These are phyloP conservation scores for Hirschioporus abietinus DNA, from an alignment of 768 basidiomycete species.

Conservation along the genomic window DNA sequence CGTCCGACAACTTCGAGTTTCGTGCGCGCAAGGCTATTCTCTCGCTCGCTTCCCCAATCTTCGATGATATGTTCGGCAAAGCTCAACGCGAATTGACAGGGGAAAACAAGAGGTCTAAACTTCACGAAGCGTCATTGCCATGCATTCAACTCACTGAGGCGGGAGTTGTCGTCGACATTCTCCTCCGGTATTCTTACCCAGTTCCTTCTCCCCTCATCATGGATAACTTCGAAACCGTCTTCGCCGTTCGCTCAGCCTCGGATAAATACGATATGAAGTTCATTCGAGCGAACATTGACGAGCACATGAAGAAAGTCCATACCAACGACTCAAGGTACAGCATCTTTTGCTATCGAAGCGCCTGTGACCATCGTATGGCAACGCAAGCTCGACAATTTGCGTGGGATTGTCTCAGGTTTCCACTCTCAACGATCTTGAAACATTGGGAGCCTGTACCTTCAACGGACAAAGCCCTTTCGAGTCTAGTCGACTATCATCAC, in stretches of 20 bases:
- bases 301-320: background rate
- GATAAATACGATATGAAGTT: slow-evolving; percentile 42
- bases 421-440: background rate
- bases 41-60: slow-evolving; percentile 52
- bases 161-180: slow-evolving; percentile 31
- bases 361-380: background rate
- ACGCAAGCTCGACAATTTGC: background rate
- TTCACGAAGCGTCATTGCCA: slow-evolving; percentile 25
- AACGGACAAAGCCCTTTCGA: background rate
- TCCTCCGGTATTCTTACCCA: slow-evolving; percentile 47
- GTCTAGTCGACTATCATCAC: background rate
- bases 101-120: background rate
- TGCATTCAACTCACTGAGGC: slow-evolving; percentile 46
- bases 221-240: slow-evolving; percentile 29
- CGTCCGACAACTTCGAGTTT: slow-evolving; percentile 47
- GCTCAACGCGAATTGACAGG: slow-evolving; percentile 35
- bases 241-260: slow-evolving; percentile 34
- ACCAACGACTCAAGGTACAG: background rate
- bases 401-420: background rate
- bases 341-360: background rate
- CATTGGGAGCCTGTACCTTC: background rate
- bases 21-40: slow-evolving; percentile 50
- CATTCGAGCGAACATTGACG: background rate
- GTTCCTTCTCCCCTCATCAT: slow-evolving; percentile 26
- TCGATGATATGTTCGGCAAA: slow-evolving; percentile 48